These are phyloP conservation scores for Remersonia thermophila DNA, from an alignment of 2,329 filamentous ascomycete species.

Conservation along the genomic window DNA sequence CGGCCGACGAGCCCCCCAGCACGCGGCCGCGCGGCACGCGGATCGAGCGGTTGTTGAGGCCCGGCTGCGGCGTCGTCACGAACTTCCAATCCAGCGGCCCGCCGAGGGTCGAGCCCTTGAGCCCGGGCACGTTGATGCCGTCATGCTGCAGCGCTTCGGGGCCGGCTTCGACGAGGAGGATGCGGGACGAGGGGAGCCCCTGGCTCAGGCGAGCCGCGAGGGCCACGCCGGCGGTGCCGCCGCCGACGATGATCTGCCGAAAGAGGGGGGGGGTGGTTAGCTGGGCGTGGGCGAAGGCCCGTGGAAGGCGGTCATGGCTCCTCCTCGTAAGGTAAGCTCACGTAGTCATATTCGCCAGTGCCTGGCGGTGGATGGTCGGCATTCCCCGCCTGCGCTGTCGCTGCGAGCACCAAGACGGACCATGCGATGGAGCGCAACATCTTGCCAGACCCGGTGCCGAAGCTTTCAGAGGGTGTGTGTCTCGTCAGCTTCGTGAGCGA, in stretches of 20 bases:
- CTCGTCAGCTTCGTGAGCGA: too few species aligned
- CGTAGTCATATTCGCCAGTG: too few species aligned
- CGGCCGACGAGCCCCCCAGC: constrained; percentile 34
- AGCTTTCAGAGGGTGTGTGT: too few species aligned
- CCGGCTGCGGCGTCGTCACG: constrained; percentile 27
- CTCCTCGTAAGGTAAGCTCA: too few species aligned
- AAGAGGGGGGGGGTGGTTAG: too few species aligned
- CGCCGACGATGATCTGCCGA: constrained; percentile 7
- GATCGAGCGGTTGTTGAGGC: constrained; percentile 30
- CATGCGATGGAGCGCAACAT: too few species aligned
- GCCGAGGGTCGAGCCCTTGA: constrained; percentile 19
- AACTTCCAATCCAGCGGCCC: constrained; percentile 30
- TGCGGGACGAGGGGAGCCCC: background rate
- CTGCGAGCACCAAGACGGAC: too few species aligned
- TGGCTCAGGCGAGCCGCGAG: constrained; percentile 6
- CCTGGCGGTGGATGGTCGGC: too few species aligned
- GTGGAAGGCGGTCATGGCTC: too few species aligned
- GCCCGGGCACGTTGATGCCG: constrained; percentile 23
- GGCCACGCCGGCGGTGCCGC: constrained; percentile 5
- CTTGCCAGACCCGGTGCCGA: too few species aligned
- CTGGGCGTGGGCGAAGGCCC: too few species aligned
- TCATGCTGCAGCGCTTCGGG: constrained; percentile 19
- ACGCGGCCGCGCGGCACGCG: constrained; percentile 33
- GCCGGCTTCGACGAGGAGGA: constrained; percentile 21
- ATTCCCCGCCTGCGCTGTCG: too few species aligned